Evolutionary conservation across 768 basidiomycete species (phyloP), one percentile per base, ranked within the genome.

Genomic region (Phylloporus arenicola): DNA sequence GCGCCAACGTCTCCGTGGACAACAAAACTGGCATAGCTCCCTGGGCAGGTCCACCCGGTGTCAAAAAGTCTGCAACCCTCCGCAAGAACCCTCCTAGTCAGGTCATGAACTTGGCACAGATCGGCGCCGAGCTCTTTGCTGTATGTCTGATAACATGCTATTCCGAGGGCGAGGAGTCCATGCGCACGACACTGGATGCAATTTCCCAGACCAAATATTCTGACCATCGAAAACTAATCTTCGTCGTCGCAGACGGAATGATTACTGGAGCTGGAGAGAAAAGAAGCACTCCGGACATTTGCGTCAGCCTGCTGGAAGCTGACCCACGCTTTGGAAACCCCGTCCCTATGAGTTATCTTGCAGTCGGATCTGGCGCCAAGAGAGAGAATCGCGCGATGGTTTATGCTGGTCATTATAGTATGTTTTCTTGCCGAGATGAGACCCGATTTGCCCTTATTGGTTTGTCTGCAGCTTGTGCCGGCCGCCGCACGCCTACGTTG

Each of bases 371-470:
- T 9, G 95, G 96, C 3, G 71, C 82, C 17, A 97, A 98, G 74
- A 79, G 77, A 47, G 84, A 93, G 64, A 99, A 99, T 60, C 79
- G 92, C 48, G 95, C 95, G 7, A 90, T 96, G 90, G 89, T 98
- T 17, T 98, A 99, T 74, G 96, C 96, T 45, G 96, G 96, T n/a
- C 95, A 99, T 74, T 97, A 98, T 70, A 89, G 92, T 94, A 67
- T 65, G 92, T 80, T 43, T 33, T 55, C 31, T 20, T 22, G 24
- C 27, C 40, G 3, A 17, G 10, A 4, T 42, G 25, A 39, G 49
- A 12, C 12, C 42, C 14, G 30, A 43, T 44, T n/a, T 42, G 4
- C 42, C 17, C 35, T 59, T 20, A 55, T 24, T 13, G 17, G 11
- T 27, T 54, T 41, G 48, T 31, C 45, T 51, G n/a, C 48, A 86